A percentile compares a stretch with the other conserved stretches of the same genome.
Evolutionary conservation across 2,329 filamentous ascomycete species (phyloP).

Genomic region (Ascochyta pisi): DNA sequence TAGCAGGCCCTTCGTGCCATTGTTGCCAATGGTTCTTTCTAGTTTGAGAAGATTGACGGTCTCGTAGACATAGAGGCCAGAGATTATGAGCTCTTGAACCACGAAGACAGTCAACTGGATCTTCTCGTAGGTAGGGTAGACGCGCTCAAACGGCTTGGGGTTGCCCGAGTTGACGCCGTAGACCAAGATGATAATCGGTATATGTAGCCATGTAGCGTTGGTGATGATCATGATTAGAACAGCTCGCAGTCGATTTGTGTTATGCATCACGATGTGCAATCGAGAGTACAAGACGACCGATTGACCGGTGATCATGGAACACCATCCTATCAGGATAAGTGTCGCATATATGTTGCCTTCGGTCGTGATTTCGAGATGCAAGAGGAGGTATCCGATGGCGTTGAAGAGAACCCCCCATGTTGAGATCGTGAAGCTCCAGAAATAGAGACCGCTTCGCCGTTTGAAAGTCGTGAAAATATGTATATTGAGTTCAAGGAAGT

Average conservation of each 20-base stretch:
- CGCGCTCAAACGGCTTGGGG: slow-evolving; percentile 33
- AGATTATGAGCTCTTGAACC: slow-evolving; percentile 46
- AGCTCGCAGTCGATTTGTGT: slow-evolving; percentile 53
- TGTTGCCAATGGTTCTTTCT: slow-evolving; percentile 24
- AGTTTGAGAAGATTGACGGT: slow-evolving; percentile 36
- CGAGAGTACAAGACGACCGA: slow-evolving; percentile 67
- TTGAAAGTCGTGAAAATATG: slow-evolving; percentile 56
- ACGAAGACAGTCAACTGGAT: slow-evolving; percentile 51
- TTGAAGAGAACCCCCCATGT: slow-evolving; percentile 54
- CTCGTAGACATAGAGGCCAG: slow-evolving; percentile 60
- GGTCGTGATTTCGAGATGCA: slow-evolving; percentile 47
- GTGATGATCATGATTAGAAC: slow-evolving; percentile 64
- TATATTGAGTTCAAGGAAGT: slow-evolving; percentile 52
- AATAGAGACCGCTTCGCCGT: slow-evolving; percentile 54
- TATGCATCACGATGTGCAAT: slow-evolving; percentile 63
- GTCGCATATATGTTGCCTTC: slow-evolving; percentile 39
- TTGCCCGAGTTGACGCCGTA: slow-evolving; percentile 55
- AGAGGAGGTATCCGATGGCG: slow-evolving; percentile 52
- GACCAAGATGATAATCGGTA: slow-evolving; percentile 61
- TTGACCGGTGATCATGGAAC: slow-evolving; percentile 66
- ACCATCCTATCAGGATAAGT: slow-evolving; percentile 63
- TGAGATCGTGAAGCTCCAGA: slow-evolving; percentile 56
- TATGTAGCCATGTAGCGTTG: slow-evolving; percentile 60
- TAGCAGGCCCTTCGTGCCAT: slow-evolving; percentile 20
- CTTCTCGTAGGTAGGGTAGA: slow-evolving; percentile 50